Conservation (phyloP, 768 basidiomycete genomes). For the Russula olivacea region DNA sequence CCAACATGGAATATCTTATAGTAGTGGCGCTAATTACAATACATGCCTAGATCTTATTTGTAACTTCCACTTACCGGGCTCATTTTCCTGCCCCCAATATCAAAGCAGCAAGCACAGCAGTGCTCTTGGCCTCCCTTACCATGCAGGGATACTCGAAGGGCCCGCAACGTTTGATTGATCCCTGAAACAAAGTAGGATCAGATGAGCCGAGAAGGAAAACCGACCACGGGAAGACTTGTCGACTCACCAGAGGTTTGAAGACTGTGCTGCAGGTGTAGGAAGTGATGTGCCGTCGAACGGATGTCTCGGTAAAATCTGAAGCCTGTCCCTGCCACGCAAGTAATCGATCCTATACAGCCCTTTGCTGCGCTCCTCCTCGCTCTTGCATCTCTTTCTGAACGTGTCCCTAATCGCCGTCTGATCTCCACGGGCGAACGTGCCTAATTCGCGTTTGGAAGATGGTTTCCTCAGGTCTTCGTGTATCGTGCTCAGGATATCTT, state of each 20-base stretch:
- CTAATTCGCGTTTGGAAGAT: not conserved
- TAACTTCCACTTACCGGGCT: not conserved
- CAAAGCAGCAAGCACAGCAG: not conserved
- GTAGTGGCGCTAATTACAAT: no score
- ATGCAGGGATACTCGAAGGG: not conserved
- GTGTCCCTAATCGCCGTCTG: not conserved
- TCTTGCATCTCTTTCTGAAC: constrained; percentile 5
- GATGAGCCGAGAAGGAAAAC: not conserved
- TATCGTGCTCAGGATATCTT: constrained; percentile 6
- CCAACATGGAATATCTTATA: not conserved
- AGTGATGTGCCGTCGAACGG: not conserved
- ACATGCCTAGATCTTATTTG: no score
- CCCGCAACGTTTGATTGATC: not conserved
- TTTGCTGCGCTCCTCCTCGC: not conserved
- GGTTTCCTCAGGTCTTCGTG: not conserved
- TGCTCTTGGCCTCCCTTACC: not conserved
- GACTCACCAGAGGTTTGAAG: not conserved
- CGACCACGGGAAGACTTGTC: not conserved
- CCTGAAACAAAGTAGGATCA: not conserved
- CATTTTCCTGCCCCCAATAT: not conserved
- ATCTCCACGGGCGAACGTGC: not conserved
- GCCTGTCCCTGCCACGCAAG: constrained; percentile 9
- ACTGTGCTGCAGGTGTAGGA: not conserved
- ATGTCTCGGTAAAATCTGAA: constrained; percentile 5
- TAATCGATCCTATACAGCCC: constrained; percentile 3